Percentiles rank a stretch among this genome's conserved stretches.
Evolutionary conservation across 2,329 filamentous ascomycete species (phyloP).

Genomic region (Ophiostoma sp.): DNA sequence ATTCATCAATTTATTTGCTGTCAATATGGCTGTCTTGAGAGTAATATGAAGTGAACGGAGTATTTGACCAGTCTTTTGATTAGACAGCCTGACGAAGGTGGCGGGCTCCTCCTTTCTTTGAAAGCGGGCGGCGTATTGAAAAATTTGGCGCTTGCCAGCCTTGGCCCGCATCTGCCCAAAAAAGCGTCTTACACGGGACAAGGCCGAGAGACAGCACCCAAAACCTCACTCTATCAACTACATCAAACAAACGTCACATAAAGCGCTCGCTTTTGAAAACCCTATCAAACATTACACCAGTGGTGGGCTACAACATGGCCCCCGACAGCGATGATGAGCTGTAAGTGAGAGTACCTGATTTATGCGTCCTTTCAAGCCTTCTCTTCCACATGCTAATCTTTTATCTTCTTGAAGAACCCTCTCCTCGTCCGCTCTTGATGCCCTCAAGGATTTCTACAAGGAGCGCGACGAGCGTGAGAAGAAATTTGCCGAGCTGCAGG

Average conservation of each 20-base stretch:
- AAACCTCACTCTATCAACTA: background rate
- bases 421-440: constrained; percentile 64
- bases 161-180: background rate
- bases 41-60: no score
- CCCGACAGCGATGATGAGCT: constrained; percentile 49
- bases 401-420: constrained; percentile 52
- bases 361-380: background rate
- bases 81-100: background rate
- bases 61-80: background rate
- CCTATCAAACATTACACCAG: background rate
- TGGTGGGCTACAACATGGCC: background rate
- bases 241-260: background rate
- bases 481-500: constrained; percentile 68
- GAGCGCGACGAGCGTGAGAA: constrained; percentile 68
- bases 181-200: constrained; percentile 10
- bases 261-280: background rate
- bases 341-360: constrained; percentile 34
- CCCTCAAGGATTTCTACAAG: constrained; percentile 71
- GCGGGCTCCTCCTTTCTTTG: background rate
- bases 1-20: no score
- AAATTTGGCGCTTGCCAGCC: constrained; percentile 12
- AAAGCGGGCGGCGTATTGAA: background rate
- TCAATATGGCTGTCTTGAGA: no score
- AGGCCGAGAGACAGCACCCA: background rate
- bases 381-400: background rate